phyloP scores from a whole-genome alignment of 2,329 filamentous ascomycete genomes.

The Fusarium lyarnte region DNA sequence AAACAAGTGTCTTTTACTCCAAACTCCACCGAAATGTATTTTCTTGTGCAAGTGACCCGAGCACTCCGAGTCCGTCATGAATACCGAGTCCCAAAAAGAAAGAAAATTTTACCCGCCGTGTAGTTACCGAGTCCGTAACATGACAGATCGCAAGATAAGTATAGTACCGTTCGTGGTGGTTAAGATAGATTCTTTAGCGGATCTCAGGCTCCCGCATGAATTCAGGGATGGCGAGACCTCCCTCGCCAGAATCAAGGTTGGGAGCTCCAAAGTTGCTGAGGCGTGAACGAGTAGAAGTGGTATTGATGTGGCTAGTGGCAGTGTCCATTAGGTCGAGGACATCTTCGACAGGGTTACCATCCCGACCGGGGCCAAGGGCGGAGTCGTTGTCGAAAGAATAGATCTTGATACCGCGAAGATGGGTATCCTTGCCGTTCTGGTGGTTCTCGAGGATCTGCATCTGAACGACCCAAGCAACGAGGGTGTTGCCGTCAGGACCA shows the following conservation, averaged over 20 bases:
- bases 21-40: slow-evolving; percentile 9
- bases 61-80: not conserved
- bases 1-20: slow-evolving; percentile 20
- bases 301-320: slow-evolving; percentile 16
- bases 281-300: slow-evolving; percentile 22
- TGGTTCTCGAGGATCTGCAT: slow-evolving; percentile 95
- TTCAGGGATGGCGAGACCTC: slow-evolving; percentile 51
- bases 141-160: not conserved
- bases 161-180: not conserved
- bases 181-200: slow-evolving; percentile 42
- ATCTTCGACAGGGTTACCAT: slow-evolving; percentile 47
- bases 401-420: slow-evolving; percentile 91
- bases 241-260: slow-evolving; percentile 48
- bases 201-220: slow-evolving; percentile 57
- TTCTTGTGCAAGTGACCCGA: not conserved
- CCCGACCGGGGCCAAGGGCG: slow-evolving; percentile 52
- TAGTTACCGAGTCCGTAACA: not conserved
- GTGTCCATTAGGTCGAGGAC: slow-evolving; percentile 42
- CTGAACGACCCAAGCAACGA: slow-evolving; percentile 90
- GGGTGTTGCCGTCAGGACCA: slow-evolving; percentile 73
- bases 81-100: not conserved
- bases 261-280: slow-evolving; percentile 45
- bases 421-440: slow-evolving; percentile 99
- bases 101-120: not conserved
- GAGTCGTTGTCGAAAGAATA: slow-evolving; percentile 68